A percentile compares a stretch with the other conserved stretches of the same genome.
These are phyloP conservation scores for Psilocybe mexicana DNA, from an alignment of 1,284 basidiomycete genomes.

Conservation along the genomic window DNA sequence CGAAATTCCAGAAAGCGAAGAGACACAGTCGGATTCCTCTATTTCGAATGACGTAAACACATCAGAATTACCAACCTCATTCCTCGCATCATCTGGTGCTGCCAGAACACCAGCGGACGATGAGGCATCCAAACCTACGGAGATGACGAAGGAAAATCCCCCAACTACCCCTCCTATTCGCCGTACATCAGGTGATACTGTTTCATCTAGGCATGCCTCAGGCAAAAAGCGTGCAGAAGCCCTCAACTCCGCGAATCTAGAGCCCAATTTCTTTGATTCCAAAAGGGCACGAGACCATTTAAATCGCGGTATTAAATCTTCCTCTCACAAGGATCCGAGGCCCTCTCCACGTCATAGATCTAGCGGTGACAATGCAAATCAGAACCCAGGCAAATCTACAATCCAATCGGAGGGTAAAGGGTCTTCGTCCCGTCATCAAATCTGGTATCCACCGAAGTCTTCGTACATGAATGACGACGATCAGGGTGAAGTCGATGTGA, in stretches of 20 bases:
- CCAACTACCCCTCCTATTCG: conserved; percentile 1
- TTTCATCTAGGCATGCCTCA: not conserved
- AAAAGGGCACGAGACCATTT: not conserved
- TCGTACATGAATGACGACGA: conserved; percentile 33
- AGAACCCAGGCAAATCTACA: not conserved
- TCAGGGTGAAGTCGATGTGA: conserved; percentile 6
- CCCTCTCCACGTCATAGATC: not conserved
- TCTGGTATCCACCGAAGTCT: conserved; percentile 43
- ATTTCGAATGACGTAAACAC: conserved; percentile 21
- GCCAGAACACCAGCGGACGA: not conserved
- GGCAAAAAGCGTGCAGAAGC: conserved; percentile 1
- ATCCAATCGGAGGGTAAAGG: not conserved
- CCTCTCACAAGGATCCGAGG: conserved; percentile 3
- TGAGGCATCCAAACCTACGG: not conserved
- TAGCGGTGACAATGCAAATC: not conserved
- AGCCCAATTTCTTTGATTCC: conserved; percentile 14
- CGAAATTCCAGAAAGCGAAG: conserved; percentile 18
- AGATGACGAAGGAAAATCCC: not conserved
- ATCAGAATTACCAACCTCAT: conserved; percentile 22
- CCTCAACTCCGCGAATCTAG: conserved; percentile 2
- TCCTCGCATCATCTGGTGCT: conserved; percentile 18
- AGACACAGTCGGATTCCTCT: conserved; percentile 18
- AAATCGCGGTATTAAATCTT: not conserved
- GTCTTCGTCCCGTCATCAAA: conserved; percentile 27
- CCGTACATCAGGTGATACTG: conserved; percentile 8